Base-by-base conservation (phyloP, 2,329 filamentous ascomycete genomes). In the Bretziella fagacearum region DNA sequence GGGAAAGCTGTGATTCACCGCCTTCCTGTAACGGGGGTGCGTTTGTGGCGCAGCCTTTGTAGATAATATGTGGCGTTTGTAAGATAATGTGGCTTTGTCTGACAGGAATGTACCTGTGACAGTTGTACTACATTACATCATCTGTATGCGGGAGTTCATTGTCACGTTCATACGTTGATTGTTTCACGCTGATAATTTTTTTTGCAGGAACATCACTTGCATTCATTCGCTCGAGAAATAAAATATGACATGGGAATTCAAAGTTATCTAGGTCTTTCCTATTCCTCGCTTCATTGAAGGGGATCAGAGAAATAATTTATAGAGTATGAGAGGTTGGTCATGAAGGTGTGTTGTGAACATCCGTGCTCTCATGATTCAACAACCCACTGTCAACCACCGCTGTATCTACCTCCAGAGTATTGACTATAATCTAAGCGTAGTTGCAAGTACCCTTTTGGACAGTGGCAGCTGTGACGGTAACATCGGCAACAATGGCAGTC, bases 351-450 rank as follows among this genome's bases (percentile, higher is more conserved):
- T n/a, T n/a, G n/a, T n/a, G n/a, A n/a, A n/a, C n/a, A n/a, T n/a
- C n/a, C n/a, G n/a, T n/a, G n/a, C n/a, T n/a, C n/a, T n/a, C n/a
- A n/a, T n/a, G n/a, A n/a, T n/a, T n/a, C n/a, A n/a, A n/a, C n/a
- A n/a, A n/a, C n/a, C n/a, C n/a, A n/a, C n/a, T n/a, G n/a, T n/a
- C n/a, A n/a, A n/a, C n/a, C n/a, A n/a, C n/a, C n/a, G n/a, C n/a
- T n/a, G n/a, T n/a, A n/a, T n/a, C n/a, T n/a, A n/a, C n/a, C n/a
- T n/a, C n/a, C n/a, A n/a, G n/a, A n/a, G n/a, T n/a, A n/a, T n/a
- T n/a, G n/a, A n/a, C n/a, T n/a, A n/a, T n/a, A n/a, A 23, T 26
- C 35, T 49, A 49, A 35, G 42, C 17, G 22, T 50, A 50, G 48
- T 50, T 50, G 15, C 37, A 22, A 25, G 20, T 17, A 23, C 17